These are phyloP conservation scores for Diutina siamensis DNA, from an alignment of 1,139 yeast species.

Conservation along the genomic window DNA sequence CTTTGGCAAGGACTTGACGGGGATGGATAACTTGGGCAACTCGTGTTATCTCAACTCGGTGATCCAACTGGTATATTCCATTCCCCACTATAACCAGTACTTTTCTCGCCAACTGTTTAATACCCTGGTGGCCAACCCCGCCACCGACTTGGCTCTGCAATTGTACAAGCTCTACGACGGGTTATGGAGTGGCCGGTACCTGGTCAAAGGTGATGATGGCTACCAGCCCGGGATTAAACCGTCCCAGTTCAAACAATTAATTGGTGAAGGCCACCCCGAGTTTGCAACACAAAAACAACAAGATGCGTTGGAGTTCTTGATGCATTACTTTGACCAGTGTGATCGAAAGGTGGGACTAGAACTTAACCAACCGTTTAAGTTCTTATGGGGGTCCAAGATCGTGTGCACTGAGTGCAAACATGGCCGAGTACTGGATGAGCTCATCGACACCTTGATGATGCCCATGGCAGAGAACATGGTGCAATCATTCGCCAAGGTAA, in stretches of 20 bases:
- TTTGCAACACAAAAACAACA: conserved; percentile 84
- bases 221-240: conserved; percentile 77
- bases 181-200: conserved; percentile 59
- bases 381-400: conserved; percentile 51
- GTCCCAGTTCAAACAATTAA: conserved; percentile 54
- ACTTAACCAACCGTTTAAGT: conserved; percentile 46
- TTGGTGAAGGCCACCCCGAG: conserved; percentile 73
- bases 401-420: conserved; percentile 51
- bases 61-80: conserved; percentile 48
- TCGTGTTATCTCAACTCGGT: conserved; percentile 85
- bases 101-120: conserved; percentile 19
- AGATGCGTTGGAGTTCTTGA: conserved; percentile 86
- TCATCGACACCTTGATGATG: conserved; percentile 60
- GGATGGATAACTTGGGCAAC: conserved; percentile 81
- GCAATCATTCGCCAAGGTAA: conserved; percentile 37
- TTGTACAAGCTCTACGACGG: conserved; percentile 75
- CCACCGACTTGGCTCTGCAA: conserved; percentile 57
- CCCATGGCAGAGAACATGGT: conserved; percentile 37
- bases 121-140: conserved; percentile 35
- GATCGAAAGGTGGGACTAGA: conserved; percentile 40
- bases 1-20: conserved; percentile 63
- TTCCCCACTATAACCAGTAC: conserved; percentile 27
- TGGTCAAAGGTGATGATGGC: conserved; percentile 35
- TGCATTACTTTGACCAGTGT: conserved; percentile 51
- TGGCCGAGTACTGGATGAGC: conserved; percentile 45